Percentiles rank a stretch among this genome's conserved stretches.
These are phyloP conservation scores for Diplogelasinospora grovesii DNA, from an alignment of 495 filamentous ascomycete species.

Conservation along the genomic window DNA sequence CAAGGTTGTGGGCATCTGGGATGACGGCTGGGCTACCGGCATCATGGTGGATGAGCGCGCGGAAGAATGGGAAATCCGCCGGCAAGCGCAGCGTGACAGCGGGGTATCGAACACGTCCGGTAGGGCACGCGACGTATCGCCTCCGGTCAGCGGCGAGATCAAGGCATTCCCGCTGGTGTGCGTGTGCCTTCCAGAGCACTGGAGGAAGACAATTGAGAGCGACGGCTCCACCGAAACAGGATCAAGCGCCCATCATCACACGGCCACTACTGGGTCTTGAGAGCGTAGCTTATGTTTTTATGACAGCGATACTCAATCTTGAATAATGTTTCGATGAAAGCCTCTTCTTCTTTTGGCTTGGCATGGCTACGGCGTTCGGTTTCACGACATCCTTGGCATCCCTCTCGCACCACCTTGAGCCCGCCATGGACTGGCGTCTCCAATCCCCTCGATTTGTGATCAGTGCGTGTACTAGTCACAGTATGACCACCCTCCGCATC, in stretches of 20 bases:
- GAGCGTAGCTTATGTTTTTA: slow-evolving; percentile 16
- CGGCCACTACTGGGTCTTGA: slow-evolving; percentile 24
- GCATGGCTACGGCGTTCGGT: slow-evolving; percentile 37
- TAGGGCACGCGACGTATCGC: slow-evolving; percentile 50
- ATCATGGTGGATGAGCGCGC: slow-evolving; percentile 73
- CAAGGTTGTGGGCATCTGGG: slow-evolving; percentile 98
- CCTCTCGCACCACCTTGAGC: too few relatives aligned
- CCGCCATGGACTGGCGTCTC: slow-evolving; percentile 7
- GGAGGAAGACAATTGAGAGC: slow-evolving; percentile 94
- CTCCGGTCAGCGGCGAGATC: slow-evolving; percentile 72
- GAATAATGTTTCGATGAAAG: slow-evolving; percentile 29
- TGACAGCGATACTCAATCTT: slow-evolving; percentile 20
- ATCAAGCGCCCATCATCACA: slow-evolving; percentile 37
- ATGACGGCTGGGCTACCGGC: slow-evolving; percentile 98
- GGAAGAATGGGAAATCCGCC: slow-evolving; percentile 78
- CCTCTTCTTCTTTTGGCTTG: slow-evolving; percentile 19
- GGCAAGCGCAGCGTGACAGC: slow-evolving; percentile 78
- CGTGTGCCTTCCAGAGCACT: slow-evolving; percentile 94
- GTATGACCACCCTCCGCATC: background rate
- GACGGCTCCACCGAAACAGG: slow-evolving; percentile 57
- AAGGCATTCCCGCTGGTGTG: slow-evolving; percentile 98
- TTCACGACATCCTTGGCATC: slow-evolving; percentile 17
- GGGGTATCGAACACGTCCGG: slow-evolving; percentile 83
- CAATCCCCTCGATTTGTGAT: too few relatives aligned
- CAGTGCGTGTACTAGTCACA: too few relatives aligned